Conservation (phyloP, 1,139 yeast genomes). For the Kodamaea ohmeri region DNA sequence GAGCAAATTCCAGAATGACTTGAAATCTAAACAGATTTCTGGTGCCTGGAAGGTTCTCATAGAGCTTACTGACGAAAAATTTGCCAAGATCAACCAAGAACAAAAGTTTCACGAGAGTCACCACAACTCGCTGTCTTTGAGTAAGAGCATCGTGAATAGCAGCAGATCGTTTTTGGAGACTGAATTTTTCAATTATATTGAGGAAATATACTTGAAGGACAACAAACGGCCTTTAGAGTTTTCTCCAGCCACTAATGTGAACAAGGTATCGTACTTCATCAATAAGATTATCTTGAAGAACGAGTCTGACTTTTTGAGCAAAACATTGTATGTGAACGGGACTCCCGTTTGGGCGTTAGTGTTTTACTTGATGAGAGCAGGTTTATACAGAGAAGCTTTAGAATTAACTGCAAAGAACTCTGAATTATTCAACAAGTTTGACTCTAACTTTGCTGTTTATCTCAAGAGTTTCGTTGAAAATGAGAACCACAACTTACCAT, state of each 20-base stretch:
- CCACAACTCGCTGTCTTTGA: slow-evolving; percentile 30
- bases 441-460: slow-evolving; percentile 78
- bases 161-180: slow-evolving; percentile 64
- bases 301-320: slow-evolving; percentile 30
- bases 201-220: slow-evolving; percentile 63
- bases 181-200: slow-evolving; percentile 76
- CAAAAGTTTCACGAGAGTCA: slow-evolving; percentile 44
- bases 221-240: slow-evolving; percentile 51
- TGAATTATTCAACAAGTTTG: slow-evolving; percentile 73
- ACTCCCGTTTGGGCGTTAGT: slow-evolving; percentile 90
- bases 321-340: slow-evolving; percentile 60
- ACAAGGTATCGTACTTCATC: slow-evolving; percentile 68
- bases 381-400: slow-evolving; percentile 74
- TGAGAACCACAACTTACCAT: slow-evolving; percentile 46
- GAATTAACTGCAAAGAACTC: slow-evolving; percentile 33
- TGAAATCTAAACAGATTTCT: slow-evolving; percentile 59
- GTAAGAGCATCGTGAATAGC: slow-evolving; percentile 51
- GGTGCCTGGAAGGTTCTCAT: slow-evolving; percentile 64
- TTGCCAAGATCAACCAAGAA: slow-evolving; percentile 38
- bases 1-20: slow-evolving; percentile 48
- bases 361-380: slow-evolving; percentile 81
- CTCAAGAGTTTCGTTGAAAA: slow-evolving; percentile 69
- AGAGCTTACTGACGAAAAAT: slow-evolving; percentile 38
- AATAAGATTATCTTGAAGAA: slow-evolving; percentile 47
- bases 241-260: slow-evolving; percentile 61